Evolutionary conservation across 2,329 filamentous ascomycete genomes (phyloP).

Genomic region (Helotiales sp.): DNA sequence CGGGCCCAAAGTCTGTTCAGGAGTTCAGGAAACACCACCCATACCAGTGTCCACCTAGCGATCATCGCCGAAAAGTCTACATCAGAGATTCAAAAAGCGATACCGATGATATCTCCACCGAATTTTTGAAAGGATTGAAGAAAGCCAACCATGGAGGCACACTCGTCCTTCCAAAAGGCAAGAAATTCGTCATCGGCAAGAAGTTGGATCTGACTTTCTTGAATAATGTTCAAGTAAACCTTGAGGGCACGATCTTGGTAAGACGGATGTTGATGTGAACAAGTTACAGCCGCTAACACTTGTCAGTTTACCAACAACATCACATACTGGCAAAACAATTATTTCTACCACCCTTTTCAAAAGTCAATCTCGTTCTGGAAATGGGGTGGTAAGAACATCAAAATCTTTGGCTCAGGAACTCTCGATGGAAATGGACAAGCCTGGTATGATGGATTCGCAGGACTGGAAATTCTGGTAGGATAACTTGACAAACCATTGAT

Average conservation of each 20-base stretch:
- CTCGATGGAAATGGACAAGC: conserved; percentile 35
- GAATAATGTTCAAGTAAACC: conserved; percentile 61
- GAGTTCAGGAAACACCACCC: conserved; percentile 50
- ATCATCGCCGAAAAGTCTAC: conserved; percentile 50
- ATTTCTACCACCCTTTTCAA: conserved; percentile 56
- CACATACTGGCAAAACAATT: conserved; percentile 65
- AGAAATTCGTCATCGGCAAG: conserved; percentile 51
- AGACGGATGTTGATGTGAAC: not conserved
- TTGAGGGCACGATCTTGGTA: conserved; percentile 61
- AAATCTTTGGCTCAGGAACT: conserved; percentile 59
- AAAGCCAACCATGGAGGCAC: conserved; percentile 64
- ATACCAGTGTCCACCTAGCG: conserved; percentile 38
- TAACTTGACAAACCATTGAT: not conserved
- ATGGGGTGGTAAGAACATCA: conserved; percentile 66
- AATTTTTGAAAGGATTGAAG: conserved; percentile 59
- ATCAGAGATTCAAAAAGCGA: conserved; percentile 59
- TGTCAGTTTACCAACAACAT: conserved; percentile 65
- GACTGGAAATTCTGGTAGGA: conserved; percentile 50
- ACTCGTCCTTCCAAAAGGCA: conserved; percentile 57
- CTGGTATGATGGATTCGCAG: conserved; percentile 39
- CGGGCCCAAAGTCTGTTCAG: conserved; percentile 17
- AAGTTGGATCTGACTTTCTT: conserved; percentile 67
- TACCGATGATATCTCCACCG: conserved; percentile 59
- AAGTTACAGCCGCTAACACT: conserved; percentile 37
- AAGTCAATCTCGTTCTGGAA: conserved; percentile 66